Evolutionary conservation across 331 rosid genomes (phyloP), one percentile per base, ranked within the genome.

Genomic region (Erythrophleum ivorense): DNA sequence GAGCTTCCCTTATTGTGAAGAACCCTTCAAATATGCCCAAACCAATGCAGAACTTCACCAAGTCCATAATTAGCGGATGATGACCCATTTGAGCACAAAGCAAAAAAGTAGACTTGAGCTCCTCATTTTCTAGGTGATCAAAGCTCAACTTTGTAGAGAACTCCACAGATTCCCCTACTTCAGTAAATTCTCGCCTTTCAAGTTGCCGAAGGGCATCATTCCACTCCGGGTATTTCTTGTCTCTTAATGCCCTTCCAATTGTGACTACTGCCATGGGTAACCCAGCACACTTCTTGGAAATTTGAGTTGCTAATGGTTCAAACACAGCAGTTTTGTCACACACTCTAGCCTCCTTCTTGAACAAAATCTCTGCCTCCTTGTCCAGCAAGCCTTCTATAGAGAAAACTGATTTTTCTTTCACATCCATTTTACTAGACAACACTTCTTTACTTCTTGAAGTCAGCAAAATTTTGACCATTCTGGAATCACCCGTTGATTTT

Each of bases 81-180:
- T 75, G 65, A 4, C 76, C 50, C 80, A 52, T 66, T 64, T 64
- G 84, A 43, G 80, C 50, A 75, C 84, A 75, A 12, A 81, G 80
- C 5, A 75, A 66, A 24, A 66, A 75, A 0, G 46, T 29, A 53
- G 71, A 66, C 60, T 75, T 75, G 0, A 75, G 67, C 67, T 81
- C 84, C 15, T 73, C 58, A 16, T 9, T 64, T 10, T 73, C 58
- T 4, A 75, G 74, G 40, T 24, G 48, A 0, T 81, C 63, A 54
- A 7, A 81, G 45, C 71, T 81, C 71, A 57, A 8, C 46, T 14
- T 81, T 11, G 33, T 16, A 2, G 71, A 43, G 19, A 31, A 29
- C 41, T 66, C 69, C 77, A 75, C n/a, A 13, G 48, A 9, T 0
- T 40, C 50, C 0, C 55, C 60, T 18, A 74, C 57, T 21, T 5